These are phyloP conservation scores for Cytospora leucostoma DNA, from an alignment of 2,329 filamentous ascomycete genomes.

Conservation along the genomic window DNA sequence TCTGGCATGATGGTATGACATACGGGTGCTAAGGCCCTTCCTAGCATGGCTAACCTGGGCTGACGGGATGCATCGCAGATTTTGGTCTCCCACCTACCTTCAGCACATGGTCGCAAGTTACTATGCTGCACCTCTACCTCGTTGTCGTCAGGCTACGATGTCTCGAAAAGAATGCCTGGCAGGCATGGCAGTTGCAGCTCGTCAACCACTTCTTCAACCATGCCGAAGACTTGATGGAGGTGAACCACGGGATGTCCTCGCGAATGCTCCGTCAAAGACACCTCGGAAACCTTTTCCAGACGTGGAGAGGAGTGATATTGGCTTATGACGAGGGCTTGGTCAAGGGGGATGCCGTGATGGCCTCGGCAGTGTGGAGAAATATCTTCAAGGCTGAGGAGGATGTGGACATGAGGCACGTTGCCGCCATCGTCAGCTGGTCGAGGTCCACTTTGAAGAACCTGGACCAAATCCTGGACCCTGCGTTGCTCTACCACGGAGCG, in stretches of 20 bases:
- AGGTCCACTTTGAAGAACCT: conserved; percentile 49
- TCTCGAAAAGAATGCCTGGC: conserved; percentile 68
- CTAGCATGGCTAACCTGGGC: conserved; percentile 11
- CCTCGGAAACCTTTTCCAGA: conserved; percentile 86
- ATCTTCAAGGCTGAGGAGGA: conserved; percentile 71
- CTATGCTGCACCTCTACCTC: conserved; percentile 95
- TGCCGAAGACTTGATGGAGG: conserved; percentile 80
- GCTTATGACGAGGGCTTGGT: conserved; percentile 82
- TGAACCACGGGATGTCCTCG: conserved; percentile 70
- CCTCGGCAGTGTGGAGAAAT: conserved; percentile 89
- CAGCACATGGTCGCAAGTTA: conserved; percentile 93
- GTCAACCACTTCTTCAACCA: conserved; percentile 95
- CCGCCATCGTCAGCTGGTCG: conserved; percentile 60
- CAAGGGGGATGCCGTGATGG: conserved; percentile 75
- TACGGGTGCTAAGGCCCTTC: neutral
- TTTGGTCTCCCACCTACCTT: conserved; percentile 84
- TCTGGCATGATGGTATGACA: conserved; percentile 77
- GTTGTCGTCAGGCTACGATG: conserved; percentile 80
- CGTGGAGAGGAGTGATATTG: conserved; percentile 85
- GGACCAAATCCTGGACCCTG: conserved; percentile 52
- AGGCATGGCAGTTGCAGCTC: conserved; percentile 84
- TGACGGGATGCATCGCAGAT: conserved; percentile 50
- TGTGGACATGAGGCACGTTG: conserved; percentile 51
- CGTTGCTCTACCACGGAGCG: conserved; percentile 35
- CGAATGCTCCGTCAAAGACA: conserved; percentile 62